Base-by-base conservation (phyloP, 2,329 filamentous ascomycete species). In the Lecanoromycetidae sp. region DNA sequence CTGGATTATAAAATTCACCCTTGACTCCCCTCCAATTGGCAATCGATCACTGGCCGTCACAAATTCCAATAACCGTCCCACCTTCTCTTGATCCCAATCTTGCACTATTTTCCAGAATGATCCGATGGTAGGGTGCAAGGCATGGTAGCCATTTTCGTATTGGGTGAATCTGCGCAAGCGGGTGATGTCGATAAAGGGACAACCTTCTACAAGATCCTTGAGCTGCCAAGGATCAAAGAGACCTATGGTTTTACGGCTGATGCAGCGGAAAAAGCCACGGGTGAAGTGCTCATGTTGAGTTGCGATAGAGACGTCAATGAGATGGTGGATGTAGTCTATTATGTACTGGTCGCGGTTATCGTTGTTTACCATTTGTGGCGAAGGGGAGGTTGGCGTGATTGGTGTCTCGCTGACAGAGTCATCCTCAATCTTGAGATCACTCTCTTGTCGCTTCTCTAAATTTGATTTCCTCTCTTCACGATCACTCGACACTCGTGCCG, bases 11-110 rank as follows among this genome's bases (percentile, higher is more conserved):
- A 96, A 96, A 58, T 84, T 80, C 38, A 96, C 69, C 56, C 84
- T 87, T 53, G 77, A 75, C 59, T 88, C 79, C 2, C 91, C 91
- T 17, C 85, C 87, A 0, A 94, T 84, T 0, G 91, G 91, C 2
- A 96, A 77, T 2, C 91, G 76, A 59, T 95, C 88, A 57, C 82
- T 90, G 0, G 90, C 90, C 12, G 91, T 98, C 25, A 98, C 88
- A 58, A 98, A 98, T 61, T 95, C 87, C 26, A 98, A 71, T 27
- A 98, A 67, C 57, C 77, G 79, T 44, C 79, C 76, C 63, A 82
- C 82, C 71, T 88, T 82, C 36, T 75, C 71, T 13, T 81, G 72
- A 50, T 65, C 56, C 46, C 66, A 70, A 13, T 72, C 59, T 77
- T 91, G 29, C 61, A 94, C 83, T 6, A 95, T 74, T 10, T 72